Evolutionary conservation across 257 asterid species (phyloP).

Genomic region (Marsdenia floribunda): DNA sequence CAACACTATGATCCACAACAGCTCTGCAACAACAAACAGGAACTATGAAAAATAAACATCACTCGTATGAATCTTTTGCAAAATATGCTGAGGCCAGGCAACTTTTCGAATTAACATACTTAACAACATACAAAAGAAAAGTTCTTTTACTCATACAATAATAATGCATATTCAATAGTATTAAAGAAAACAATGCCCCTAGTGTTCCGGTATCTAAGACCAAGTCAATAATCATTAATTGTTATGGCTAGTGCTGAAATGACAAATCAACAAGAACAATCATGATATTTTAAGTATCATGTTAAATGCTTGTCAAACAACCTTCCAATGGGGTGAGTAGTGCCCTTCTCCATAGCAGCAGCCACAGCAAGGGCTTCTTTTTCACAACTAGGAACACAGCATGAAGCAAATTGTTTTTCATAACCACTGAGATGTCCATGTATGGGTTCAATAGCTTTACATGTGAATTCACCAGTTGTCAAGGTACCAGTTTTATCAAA

Average conservation of each 20-base stretch:
- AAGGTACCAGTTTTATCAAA: constrained; percentile 98
- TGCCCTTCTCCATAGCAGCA: constrained; percentile 99
- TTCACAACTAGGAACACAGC: constrained; percentile 95
- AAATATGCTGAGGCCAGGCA: neutral
- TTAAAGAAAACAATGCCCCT: neutral
- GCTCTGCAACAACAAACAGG: constrained; percentile 58
- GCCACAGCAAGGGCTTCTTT: constrained; percentile 98
- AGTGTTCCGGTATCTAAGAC: neutral
- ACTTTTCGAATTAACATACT: neutral
- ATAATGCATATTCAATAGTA: neutral
- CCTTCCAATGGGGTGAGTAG: constrained; percentile 99
- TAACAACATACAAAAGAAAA: neutral
- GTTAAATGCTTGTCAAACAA: constrained; percentile 11
- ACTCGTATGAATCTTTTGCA: neutral
- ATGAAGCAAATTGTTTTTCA: constrained; percentile 41
- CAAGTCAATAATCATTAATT: neutral
- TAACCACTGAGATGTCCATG: constrained; percentile 60
- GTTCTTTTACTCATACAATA: neutral
- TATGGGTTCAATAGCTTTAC: constrained; percentile 99
- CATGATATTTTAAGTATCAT: neutral
- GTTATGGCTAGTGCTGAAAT: neutral
- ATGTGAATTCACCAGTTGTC: constrained; percentile 93
- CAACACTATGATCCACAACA: constrained; percentile 86
- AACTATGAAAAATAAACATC: neutral
- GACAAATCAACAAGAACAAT: neutral